Evolutionary conservation across 176 grass and related monocot species (phyloP).

Genomic region (Oryza longistaminata): DNA sequence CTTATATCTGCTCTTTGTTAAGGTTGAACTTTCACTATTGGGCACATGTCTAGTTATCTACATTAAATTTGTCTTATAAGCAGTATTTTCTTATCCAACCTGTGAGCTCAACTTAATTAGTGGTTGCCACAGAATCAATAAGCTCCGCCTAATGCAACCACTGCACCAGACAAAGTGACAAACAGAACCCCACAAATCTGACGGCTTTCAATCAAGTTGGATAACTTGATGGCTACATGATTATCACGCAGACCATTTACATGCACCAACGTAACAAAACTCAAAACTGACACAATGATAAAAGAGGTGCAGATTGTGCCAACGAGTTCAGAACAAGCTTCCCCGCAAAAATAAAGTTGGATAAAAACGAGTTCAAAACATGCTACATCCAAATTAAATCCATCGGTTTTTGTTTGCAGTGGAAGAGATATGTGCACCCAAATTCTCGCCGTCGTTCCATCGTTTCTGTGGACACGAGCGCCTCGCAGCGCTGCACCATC

Average conservation of each 20-base stretch:
- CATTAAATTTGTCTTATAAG: neutral
- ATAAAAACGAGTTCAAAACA: constrained; percentile 7
- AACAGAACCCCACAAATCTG: neutral
- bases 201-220: neutral
- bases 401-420: neutral
- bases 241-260: neutral
- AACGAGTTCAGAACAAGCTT: constrained; percentile 14
- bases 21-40: neutral
- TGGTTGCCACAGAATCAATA: neutral
- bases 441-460: neutral
- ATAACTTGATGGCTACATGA: neutral
- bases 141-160: neutral
- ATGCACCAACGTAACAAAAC: neutral
- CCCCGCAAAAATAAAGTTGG: too few relatives aligned
- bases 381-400: constrained; percentile 14
- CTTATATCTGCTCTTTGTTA: neutral
- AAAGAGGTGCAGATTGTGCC: constrained; percentile 28
- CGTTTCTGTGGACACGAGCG: constrained; percentile 39
- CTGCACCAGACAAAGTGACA: neutral
- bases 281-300: neutral
- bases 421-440: constrained; percentile 4
- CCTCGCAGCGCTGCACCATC: constrained; percentile 41
- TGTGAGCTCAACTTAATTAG: neutral
- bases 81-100: neutral
- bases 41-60: neutral